Evolutionary conservation across 208 protist genomes (phyloP), one percentile per base, ranked within the genome.

Genomic region (Acanthamoeba castellanii): DNA sequence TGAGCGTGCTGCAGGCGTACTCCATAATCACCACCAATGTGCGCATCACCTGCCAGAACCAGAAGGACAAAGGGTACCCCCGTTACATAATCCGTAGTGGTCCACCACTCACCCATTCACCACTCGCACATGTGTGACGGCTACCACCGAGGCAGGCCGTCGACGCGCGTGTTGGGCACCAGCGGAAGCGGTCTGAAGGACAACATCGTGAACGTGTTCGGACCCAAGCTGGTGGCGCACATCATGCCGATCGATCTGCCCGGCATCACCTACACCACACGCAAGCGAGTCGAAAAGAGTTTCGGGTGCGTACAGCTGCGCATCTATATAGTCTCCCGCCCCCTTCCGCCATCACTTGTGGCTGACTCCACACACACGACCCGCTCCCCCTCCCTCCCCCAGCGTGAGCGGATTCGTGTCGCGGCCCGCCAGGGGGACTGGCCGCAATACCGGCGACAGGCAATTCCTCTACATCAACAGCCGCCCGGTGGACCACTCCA

Each of bases 1-100:
- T 97, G 30, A 74, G 27, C 0, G 45, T 98, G 13, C n/a, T 98
- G 11, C 92, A 98, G 72, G 34, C 64, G 4, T 98, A 98, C 82
- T 96, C 97, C 7, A 95, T 98, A 2, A 82, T 97, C n/a, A 90
- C 76, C 13, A 90, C 55, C 3, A 50, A 70, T 52, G 57, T 92
- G 4, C 55, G 78, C 13, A 92, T 97, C 0, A 34, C 57, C 8
- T 66, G 74, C 20, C 94, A 74, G 32, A 84, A 96, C 88, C 78
- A 96, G 45, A 32, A 94, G 50, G 88, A 81, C 50, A 90, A 95
- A 74, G 94, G 94, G 94, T 94, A 90, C 13, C 8, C 7, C 11
- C 27, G 7, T 13, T 7, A 8, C 88, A 47, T 74, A 13, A 8
- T 34, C 30, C 27, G 14, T 9, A n/a, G 14, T 90, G 16, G 27